Base-by-base conservation (phyloP, 2,329 filamentous ascomycete genomes). In the Pyrenochaeta sp. region DNA sequence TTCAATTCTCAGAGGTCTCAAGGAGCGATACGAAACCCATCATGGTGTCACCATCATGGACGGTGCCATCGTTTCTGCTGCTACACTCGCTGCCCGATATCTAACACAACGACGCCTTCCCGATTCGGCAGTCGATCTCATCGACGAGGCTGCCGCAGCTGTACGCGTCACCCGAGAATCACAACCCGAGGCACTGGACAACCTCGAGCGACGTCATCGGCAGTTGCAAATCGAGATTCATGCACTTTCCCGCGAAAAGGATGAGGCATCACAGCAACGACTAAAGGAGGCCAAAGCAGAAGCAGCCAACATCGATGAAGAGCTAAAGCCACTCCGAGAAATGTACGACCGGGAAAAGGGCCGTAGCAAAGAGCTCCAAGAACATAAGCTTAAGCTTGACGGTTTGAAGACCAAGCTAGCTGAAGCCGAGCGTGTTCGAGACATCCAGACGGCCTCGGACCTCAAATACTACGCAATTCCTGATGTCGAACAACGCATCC, bases 141-240 rank as follows among this genome's bases (percentile, higher is more conserved):
- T 99, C 48, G 94, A 99, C 63, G 94, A 99, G 72, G 94, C 94
- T 24, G 92, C 94, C 1, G 93, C 94, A 1, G 94, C 94, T n/a
- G 94, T 99, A 47, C 84, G 91, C 43, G 95, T 99, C 18, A 91
- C 92, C 22, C 85, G 94, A 58, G 94, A 99, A 74, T 99, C 94
- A 2, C 92, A 97, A 63, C 94, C 94, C 3, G 94, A 99, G 75
- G 86, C 92, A 21, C 88, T 99, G 38, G 94, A 99, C 74, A 96
- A 90, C 38, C 82, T 99, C 39, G 94, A 99, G 74, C 87, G 94
- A 57, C 90, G 87, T 65, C 80, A 91, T 51, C 88, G 91, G 47
- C 94, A 99, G 73, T 81, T 97, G 40, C 88, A 96, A 72, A 99
- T 99, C 60, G 94, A 99, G 73, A 99, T 99, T 44, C 93, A 96